These are phyloP conservation scores for Saraca asoca DNA, from an alignment of 331 rosid genomes.

Conservation along the genomic window DNA sequence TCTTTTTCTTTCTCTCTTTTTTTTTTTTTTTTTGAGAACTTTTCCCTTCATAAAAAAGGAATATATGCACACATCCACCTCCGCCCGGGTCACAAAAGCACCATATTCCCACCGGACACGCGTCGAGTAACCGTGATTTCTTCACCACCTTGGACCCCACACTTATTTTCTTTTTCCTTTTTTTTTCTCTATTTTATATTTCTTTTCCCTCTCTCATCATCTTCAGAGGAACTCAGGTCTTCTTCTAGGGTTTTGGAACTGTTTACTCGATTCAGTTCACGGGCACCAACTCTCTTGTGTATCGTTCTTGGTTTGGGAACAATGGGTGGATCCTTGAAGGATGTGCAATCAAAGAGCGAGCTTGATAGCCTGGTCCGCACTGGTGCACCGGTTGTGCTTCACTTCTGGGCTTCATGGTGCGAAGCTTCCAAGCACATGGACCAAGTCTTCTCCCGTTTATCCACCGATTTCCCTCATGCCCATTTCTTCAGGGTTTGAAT, in stretches of 20 bases:
- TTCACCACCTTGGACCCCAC: neutral
- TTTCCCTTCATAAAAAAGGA: too few species aligned
- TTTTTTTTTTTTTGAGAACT: too few species aligned
- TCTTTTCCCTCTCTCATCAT: too few species aligned
- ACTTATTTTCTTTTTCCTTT: too few species aligned
- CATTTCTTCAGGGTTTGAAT: constrained; percentile 74
- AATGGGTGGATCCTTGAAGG: constrained; percentile 86
- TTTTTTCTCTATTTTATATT: too few species aligned
- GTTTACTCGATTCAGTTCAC: neutral
- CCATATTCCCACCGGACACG: neutral
- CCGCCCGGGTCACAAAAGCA: neutral
- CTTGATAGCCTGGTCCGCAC: constrained; percentile 55
- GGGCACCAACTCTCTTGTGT: neutral
- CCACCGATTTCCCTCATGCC: constrained; percentile 79
- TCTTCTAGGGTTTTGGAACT: neutral
- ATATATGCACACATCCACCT: neutral
- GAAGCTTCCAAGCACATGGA: constrained; percentile 98
- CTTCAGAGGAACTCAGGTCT: too few species aligned
- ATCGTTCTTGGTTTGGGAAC: neutral
- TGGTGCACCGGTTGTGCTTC: constrained; percentile 64
- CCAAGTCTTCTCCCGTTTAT: constrained; percentile 71
- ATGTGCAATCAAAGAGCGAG: constrained; percentile 71
- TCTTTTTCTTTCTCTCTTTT: too few species aligned
- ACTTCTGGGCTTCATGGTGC: constrained; percentile 99
- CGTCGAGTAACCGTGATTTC: neutral